Base-by-base conservation (phyloP, 1,284 basidiomycete genomes). In the Sporisorium iseilematis-ciliati region DNA sequence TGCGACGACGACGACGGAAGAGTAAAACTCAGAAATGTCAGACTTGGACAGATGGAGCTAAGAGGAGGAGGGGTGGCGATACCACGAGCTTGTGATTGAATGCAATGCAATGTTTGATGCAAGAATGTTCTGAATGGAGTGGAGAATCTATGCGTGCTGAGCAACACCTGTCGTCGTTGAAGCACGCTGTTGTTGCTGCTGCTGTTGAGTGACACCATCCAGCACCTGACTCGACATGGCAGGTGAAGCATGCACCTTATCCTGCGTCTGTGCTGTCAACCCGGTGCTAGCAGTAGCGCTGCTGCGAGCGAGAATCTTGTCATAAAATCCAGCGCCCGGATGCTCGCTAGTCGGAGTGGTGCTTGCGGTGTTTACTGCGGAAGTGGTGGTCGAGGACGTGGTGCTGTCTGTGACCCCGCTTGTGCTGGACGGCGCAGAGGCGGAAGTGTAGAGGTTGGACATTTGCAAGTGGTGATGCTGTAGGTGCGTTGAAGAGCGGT, bases 261-360 rank as follows among this genome's bases (percentile, higher is more conserved):
- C 50, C 21, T 25, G 20, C 12, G 20, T 38, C 50, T 51, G 50
- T 10, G 31, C 26, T n/a, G 50, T 38, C 50, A 16, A 35, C 33
- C 18, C 11, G 26, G 46, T 10, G 11, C 26, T 20, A 16, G 49
- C n/a, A 23, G 29, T 25, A 12, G 42, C 29, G 29, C 29, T 8
- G 35, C 14, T 29, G 26, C 48, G 57, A 12, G 25, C 5, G 31
- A 29, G 21, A 8, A 52, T 8, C 14, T 55, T 63, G 8, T 65
- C 54, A 25, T 40, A 21, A 7, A 57, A 57, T 20, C 25, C 29
- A 12, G 21, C 0, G 7, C 11, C 18, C 33, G 52, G 65, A 18
- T 41, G 20, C 41, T 70, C 67, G 57, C 46, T 53, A 1, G 68
- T 71, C 5, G 68, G 68, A 10, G 68, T 71, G 6, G 68, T 71